These are phyloP conservation scores for Betula pendula DNA, from an alignment of 306 rosid species.

Conservation along the genomic window DNA sequence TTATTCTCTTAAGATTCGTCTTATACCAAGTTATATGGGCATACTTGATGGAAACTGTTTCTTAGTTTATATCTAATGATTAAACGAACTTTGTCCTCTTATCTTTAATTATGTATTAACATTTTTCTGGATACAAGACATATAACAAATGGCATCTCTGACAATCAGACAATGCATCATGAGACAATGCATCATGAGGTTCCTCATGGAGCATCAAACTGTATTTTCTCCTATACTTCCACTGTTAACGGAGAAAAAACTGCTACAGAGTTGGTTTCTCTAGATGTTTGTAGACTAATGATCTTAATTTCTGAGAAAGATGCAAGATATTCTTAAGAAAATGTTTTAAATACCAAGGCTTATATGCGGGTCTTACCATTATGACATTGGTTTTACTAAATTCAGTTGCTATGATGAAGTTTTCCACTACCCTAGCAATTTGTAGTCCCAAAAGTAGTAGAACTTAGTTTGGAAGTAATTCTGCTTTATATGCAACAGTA, in stretches of 20 bases:
- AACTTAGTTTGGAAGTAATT: no score
- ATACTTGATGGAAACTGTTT: background rate
- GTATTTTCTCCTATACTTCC: background rate
- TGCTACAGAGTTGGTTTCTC: background rate
- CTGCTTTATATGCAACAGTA: no score
- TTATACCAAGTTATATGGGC: background rate
- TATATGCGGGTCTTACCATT: no score
- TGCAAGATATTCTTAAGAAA: background rate
- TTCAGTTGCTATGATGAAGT: no score
- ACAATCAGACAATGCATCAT: background rate
- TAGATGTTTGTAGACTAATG: background rate
- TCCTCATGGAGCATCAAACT: background rate
- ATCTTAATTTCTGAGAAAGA: background rate
- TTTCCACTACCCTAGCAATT: no score
- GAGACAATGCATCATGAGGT: background rate
- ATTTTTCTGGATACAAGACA: background rate
- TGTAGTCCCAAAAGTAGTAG: no score
- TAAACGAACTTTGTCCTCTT: background rate
- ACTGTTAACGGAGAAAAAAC: background rate
- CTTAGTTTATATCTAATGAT: background rate
- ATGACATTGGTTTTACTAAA: no score
- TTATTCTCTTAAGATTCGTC: slow-evolving; percentile 10
- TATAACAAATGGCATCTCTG: background rate
- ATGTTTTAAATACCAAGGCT: background rate
- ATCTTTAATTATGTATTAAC: background rate